Evolutionary conservation across 257 asterid species (phyloP), one percentile per base, ranked within the genome.

Genomic region (Dorcoceras hygrometricum): DNA sequence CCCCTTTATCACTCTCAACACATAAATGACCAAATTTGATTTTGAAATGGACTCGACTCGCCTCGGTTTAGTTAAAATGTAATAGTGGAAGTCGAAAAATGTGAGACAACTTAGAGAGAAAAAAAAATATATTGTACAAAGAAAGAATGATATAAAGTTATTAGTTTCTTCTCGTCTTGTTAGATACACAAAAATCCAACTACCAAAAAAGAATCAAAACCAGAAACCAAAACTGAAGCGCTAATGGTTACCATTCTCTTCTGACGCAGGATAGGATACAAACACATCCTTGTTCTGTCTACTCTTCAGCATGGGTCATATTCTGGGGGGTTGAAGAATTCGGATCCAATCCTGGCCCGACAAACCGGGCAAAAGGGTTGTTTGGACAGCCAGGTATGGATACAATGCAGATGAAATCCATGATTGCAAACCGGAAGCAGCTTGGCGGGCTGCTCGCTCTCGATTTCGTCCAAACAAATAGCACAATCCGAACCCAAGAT

Each of bases 361-460:
- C 98, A 91, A 57, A 91, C 78, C 0, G 98, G 98, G 70, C 98
- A 91, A 25, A 79, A 65, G 1, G 88, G 62, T 53, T 81, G 78
- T 55, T 79, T 84, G 1, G 95, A 79, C 24, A 91, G 84, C 98
- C 98, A 91, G 0, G 88, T 77, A 59, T 91, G 96, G 28, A 84
- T 96, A 64, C 98, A 91, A 58, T 77, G 78, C 3, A 84, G 29
- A 63, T 91, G 98, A 46, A 89, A 91, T 16, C 98, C 96, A 53
- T 91, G 98, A 71, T 87, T 86, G 72, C 98, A 91, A 8, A 90
- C 95, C 6, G 96, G 98, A 6, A 91, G 71, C 80, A 87, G 23
- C 10, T 91, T 72, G 2, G 95, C 95, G 61, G 78, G 72, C 59
- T 91, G 89, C 24, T 89, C 87, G 14, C 39, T 18, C 68, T 72